Base-by-base conservation (phyloP, 1,139 yeast species). In the Yamadazyma buinensis region DNA sequence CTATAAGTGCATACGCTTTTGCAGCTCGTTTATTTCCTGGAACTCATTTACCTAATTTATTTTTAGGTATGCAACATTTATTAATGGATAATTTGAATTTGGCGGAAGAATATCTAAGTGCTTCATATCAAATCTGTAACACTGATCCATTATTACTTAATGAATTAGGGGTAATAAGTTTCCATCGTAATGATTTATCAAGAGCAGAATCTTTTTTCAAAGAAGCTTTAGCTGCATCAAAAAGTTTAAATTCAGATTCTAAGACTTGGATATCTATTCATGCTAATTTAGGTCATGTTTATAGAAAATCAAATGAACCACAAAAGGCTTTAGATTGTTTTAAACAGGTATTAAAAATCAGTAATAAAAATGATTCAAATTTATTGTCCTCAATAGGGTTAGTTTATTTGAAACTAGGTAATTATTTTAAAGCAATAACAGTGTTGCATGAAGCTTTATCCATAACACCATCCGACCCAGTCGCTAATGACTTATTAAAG, bases 1-100 rank as follows among this genome's bases (percentile, higher is more conserved):
- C 98, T 1, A 84, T 92, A 15, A 83, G 96, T 40, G 98, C 98
- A 0, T 94, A 90, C 59, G 92, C 97, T 1, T 90, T 95, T 23
- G 97, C 97, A 0, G 90, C 96, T 0, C 66, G 97, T 40, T 69
- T 90, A 33, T 94, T 92, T 52, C 97, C 95, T 0, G 98, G 98
- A 2, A 83, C 94, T 5, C 97, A 92, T 57, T 61, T 90, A 33
- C 98, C 98, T 2, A 80, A 85, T 48, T 63, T 94, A 39, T 92
- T 86, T 51, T 68, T 94, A 32, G 99, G 98, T 3, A 94, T 92
- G 96, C 97, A 94, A 60, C 94, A 92, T 57, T 64, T 88, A 43
- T 90, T 86, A 43, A 83, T 92, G 78, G 83, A 82, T 53, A 90
- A 90, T 48, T 64, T 85, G 34, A 75, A 80, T 11, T 64, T 92